Conservation (phyloP, 441 rosid genomes). For the Populus hybrid region DNA sequence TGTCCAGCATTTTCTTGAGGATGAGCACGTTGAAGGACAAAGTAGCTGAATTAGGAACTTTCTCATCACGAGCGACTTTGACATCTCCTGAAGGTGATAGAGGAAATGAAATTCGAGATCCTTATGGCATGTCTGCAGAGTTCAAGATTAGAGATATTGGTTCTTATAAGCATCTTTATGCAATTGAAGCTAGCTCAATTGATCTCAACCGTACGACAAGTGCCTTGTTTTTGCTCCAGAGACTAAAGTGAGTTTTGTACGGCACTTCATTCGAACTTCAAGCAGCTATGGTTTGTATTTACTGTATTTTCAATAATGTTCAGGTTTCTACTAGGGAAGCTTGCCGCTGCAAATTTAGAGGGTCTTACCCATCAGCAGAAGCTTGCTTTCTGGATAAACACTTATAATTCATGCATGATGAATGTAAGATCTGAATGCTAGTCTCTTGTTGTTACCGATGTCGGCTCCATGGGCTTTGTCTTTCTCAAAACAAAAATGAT, state of each 20-base stretch:
- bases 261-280: background rate
- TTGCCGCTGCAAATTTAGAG: slow-evolving; percentile 57
- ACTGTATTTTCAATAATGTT: slow-evolving; percentile 15
- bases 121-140: slow-evolving; percentile 44
- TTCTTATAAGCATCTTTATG: slow-evolving; percentile 50
- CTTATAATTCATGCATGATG: slow-evolving; percentile 74
- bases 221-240: slow-evolving; percentile 56
- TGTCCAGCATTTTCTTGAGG: slow-evolving; percentile 56
- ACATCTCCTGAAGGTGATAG: slow-evolving; percentile 20
- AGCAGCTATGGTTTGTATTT: background rate
- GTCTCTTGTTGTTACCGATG: too few species aligned
- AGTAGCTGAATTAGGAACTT: slow-evolving; percentile 17
- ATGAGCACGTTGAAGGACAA: slow-evolving; percentile 55
- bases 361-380: slow-evolving; percentile 86
- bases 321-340: slow-evolving; percentile 74
- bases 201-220: slow-evolving; percentile 50
- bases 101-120: slow-evolving; percentile 41
- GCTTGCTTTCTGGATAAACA: slow-evolving; percentile 94
- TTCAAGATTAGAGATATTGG: slow-evolving; percentile 50
- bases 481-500: slow-evolving; percentile 1
- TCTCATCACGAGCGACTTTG: slow-evolving; percentile 7
- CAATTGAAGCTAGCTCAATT: slow-evolving; percentile 48
- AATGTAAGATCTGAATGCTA: too few species aligned
- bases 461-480: too few species aligned
- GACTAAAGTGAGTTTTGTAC: slow-evolving; percentile 57